Evolutionary conservation across 306 rosid species (phyloP), one percentile per base, ranked within the genome.

Genomic region (Vachellia collinsii): DNA sequence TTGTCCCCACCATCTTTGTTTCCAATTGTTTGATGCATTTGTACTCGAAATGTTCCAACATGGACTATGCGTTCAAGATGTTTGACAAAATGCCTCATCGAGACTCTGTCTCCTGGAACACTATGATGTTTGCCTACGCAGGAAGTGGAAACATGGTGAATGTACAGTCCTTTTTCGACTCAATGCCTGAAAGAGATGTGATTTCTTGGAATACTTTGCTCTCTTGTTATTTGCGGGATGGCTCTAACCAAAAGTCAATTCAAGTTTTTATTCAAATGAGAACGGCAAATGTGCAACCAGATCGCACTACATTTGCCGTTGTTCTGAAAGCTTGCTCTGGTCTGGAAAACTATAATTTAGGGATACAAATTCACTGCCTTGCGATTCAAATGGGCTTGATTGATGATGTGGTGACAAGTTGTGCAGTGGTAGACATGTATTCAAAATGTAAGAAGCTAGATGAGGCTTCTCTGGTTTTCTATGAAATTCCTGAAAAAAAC

Each of bases 161-260:
- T 39, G 94, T 93, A 0, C 91, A 67, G 80, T 75, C 78, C 2
- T 64, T 88, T 70, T 94, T 94, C 69, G 91, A 92, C 20, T 81
- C 83, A 0, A 89, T 90, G 93, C 90, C 95, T 3, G 85, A 76
- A 43, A 86, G 91, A 82, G 97, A 94, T 71, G 94, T 90, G 63
- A 88, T 94, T 92, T 3, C 97, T 1, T 94, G 96, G 97, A 94
- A 94, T 58, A 84, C 97, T 41, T 70, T 94, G 91, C 78, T 92
- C 23, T 92, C 97, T 19, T 92, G 93, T 56, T 89, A 92, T 84
- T 85, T 87, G 68, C 86, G 83, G 48, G 88, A 87, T 2, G 85
- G 92, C 38, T 74, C 71, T 36, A 34, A 66, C 72, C 67, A 17
- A 14, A 81, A 84, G 78, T 70, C 91, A 0, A 42, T 88, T 69